Base-by-base conservation (phyloP, 257 asterid species). In the Mitragyna speciosa region DNA sequence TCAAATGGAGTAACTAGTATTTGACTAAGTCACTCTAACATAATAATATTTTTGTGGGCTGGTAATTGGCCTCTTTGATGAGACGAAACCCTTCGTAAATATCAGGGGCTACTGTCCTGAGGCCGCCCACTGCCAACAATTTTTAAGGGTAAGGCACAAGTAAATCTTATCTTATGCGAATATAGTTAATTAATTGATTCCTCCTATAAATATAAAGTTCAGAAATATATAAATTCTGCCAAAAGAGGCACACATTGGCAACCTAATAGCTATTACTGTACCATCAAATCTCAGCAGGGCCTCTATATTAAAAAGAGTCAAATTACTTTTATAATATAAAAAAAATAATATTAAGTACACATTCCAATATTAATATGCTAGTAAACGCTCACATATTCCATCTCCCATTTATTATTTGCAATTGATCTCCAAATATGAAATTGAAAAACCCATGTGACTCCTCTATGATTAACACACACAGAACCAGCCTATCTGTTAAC, bases 391-490 rank as follows among this genome's bases (percentile, higher is more conserved):
- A 24, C 11, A 65, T 65, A 65, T 28, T 64, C 20, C 19, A 1
- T 63, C 51, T 72, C 43, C 54, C 63, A 28, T 70, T 69, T 68
- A 52, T 45, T 66, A 22, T 67, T 75, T 71, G 16, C 61, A 65
- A 28, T 74, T 49, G 64, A 79, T 58, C 49, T 45, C 33, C 78
- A 43, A 4, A 78, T 52, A 41, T 24, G 59, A 66, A 48, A 41
- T 72, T 47, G 31, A 78, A 67, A 20, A 73, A 67, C 31, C 77
- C 85, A 83, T 83, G 86, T 78, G 83, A 78, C 41, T 43, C 76
- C 65, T 66, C 39, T 28, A 68, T 68, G 45, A 66, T 66, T 66
- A 31, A 58, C 48, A 54, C 17, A 20, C 0, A 26, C 51, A 74
- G 45, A 30, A 59, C 66, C 36, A 61, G 68, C 17, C 68, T 61